phyloP scores from a whole-genome alignment of 2,329 filamentous ascomycete genomes.

The Diplodia mutila region DNA sequence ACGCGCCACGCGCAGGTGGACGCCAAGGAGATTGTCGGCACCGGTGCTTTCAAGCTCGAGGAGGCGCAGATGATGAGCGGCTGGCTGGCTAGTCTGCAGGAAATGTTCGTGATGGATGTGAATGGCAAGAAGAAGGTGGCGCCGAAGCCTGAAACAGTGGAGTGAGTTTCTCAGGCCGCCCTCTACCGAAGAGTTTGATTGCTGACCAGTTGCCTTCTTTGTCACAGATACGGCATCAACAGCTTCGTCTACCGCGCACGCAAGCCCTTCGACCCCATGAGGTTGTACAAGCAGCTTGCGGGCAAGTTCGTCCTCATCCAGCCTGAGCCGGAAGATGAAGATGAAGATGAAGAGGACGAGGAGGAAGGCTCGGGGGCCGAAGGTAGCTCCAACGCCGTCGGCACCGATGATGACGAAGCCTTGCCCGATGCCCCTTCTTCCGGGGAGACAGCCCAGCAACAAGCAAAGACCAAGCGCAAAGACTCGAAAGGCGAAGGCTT shows the following conservation, averaged over 20 bases:
- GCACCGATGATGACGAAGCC: slow-evolving; percentile 28
- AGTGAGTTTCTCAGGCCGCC: slow-evolving; percentile 47
- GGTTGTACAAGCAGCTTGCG: slow-evolving; percentile 46
- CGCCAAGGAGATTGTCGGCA: slow-evolving; percentile 67
- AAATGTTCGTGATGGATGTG: slow-evolving; percentile 66
- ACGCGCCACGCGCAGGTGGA: slow-evolving; percentile 63
- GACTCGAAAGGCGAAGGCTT: slow-evolving; percentile 13
- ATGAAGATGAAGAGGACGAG: slow-evolving; percentile 34
- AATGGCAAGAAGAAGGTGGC: slow-evolving; percentile 59
- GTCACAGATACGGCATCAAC: slow-evolving; percentile 63
- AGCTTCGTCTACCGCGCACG: slow-evolving; percentile 70
- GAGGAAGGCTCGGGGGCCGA: slow-evolving; percentile 33
- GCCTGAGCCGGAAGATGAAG: slow-evolving; percentile 41
- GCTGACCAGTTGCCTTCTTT: neutral
- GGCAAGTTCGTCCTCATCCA: slow-evolving; percentile 50
- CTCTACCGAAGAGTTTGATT: too few relatives aligned
- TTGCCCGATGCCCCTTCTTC: slow-evolving; percentile 16
- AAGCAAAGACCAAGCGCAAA: slow-evolving; percentile 2
- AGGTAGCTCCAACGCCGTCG: slow-evolving; percentile 8
- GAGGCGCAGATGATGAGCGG: slow-evolving; percentile 67
- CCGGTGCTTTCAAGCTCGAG: slow-evolving; percentile 66
- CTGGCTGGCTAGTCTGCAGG: slow-evolving; percentile 71
- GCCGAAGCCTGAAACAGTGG: slow-evolving; percentile 71
- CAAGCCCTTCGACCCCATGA: slow-evolving; percentile 47
- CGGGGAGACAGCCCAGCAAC: neutral